Percentiles rank a stretch among this genome's conserved stretches.
These are phyloP conservation scores for Coemansia sp. DNA, from an alignment of 192 early-diverging fungal species.

Conservation along the genomic window DNA sequence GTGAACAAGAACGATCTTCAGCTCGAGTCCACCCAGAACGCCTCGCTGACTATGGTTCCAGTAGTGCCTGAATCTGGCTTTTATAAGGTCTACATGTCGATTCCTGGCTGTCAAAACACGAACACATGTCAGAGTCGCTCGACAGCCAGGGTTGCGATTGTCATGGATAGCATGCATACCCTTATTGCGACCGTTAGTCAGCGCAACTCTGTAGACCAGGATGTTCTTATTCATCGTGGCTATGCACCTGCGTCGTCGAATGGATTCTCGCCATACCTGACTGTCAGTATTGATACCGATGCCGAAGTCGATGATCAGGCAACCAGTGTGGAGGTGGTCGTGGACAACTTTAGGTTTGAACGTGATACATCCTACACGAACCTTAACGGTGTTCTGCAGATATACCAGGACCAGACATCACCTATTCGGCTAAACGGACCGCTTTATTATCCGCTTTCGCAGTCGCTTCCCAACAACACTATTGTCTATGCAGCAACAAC, in stretches of 20 bases:
- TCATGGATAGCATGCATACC: conserved; percentile 21
- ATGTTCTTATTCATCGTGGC: conserved; percentile 52
- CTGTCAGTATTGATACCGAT: conserved; percentile 36
- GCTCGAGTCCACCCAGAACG: conserved; percentile 18
- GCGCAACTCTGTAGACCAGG: conserved; percentile 45
- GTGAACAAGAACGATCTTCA: conserved; percentile 26
- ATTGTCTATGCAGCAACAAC: conserved; percentile 54
- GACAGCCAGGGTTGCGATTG: conserved; percentile 27
- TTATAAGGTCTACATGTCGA: conserved; percentile 58
- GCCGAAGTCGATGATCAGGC: conserved; percentile 21
- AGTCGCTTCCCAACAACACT: conserved; percentile 46
- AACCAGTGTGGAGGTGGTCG: conserved; percentile 39
- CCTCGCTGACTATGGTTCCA: conserved; percentile 40
- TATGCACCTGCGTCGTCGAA: conserved; percentile 55
- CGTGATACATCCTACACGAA: conserved; percentile 40
- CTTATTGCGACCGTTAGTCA: conserved; percentile 46
- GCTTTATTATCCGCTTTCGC: conserved; percentile 39
- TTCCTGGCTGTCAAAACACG: conserved; percentile 61
- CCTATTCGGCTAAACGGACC: conserved; percentile 21
- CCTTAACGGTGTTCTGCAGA: conserved; percentile 47
- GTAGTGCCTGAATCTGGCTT: conserved; percentile 63
- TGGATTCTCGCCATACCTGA: conserved; percentile 55
- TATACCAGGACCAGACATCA: conserved; percentile 25
- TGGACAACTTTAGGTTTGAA: conserved; percentile 37
- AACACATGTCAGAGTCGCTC: conserved; percentile 49